phyloP scores from a whole-genome alignment of 2,329 filamentous ascomycete species.

The Furcasterigmium sp. region DNA sequence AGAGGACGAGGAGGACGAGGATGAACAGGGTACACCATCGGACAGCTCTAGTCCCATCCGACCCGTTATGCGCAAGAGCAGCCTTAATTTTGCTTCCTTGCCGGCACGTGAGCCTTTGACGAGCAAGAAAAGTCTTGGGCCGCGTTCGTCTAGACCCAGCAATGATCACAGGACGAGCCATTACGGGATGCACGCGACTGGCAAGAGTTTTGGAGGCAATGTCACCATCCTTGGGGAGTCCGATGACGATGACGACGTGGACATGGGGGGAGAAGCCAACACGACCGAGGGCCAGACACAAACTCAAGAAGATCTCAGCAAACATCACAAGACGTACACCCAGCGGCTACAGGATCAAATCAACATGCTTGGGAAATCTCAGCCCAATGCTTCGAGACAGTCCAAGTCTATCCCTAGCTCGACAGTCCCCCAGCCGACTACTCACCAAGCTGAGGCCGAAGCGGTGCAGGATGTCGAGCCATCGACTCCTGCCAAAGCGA shows the following conservation, averaged over 20 bases:
- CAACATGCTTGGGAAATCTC: constrained; percentile 60
- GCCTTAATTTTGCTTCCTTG: constrained; percentile 87
- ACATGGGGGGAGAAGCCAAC: constrained; percentile 38
- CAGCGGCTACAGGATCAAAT: constrained; percentile 92
- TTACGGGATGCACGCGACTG: constrained; percentile 66
- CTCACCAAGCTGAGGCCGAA: constrained; percentile 18
- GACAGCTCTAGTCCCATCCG: constrained; percentile 70
- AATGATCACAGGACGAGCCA: constrained; percentile 70
- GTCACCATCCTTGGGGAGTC: constrained; percentile 35
- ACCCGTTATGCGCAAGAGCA: constrained; percentile 83
- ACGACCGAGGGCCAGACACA: constrained; percentile 37
- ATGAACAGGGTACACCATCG: constrained; percentile 56
- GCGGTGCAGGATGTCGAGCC: constrained; percentile 20
- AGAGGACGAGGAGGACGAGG: constrained; percentile 24
- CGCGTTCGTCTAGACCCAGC: constrained; percentile 68
- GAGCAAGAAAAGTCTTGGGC: constrained; percentile 76
- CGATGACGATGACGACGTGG: constrained; percentile 42
- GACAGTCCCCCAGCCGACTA: constrained; percentile 24
- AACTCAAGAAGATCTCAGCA: constrained; percentile 27
- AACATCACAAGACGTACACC: constrained; percentile 84
- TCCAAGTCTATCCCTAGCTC: constrained; percentile 42
- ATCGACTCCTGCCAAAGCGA: constrained; percentile 29
- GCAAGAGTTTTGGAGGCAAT: constrained; percentile 59
- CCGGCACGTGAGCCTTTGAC: constrained; percentile 85
- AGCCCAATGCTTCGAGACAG: constrained; percentile 38